Percentiles rank a stretch among this genome's conserved stretches.
Evolutionary conservation across 2,329 filamentous ascomycete species (phyloP).

Genomic region (Mollisia scopiformis): DNA sequence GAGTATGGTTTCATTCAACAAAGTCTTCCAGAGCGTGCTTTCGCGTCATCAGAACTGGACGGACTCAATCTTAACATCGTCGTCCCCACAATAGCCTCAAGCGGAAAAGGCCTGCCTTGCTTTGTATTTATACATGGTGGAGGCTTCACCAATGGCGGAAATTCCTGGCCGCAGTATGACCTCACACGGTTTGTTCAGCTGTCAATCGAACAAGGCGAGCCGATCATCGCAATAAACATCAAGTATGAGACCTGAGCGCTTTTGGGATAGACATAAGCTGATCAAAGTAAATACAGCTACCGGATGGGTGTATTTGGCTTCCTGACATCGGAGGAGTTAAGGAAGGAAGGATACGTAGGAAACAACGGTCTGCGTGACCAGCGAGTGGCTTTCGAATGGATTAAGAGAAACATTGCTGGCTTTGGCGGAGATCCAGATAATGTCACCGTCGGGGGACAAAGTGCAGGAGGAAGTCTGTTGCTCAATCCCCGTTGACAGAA

Average conservation of each 20-base stretch:
- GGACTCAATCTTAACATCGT: constrained; percentile 1
- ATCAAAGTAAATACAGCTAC: constrained; percentile 1
- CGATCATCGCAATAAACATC: not conserved
- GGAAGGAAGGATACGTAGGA: not conserved
- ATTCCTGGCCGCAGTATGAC: constrained; percentile 7
- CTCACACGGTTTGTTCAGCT: not conserved
- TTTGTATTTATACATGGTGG: constrained; percentile 2
- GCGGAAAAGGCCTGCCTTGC: not conserved
- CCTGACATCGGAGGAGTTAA: not conserved
- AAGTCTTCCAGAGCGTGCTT: not conserved
- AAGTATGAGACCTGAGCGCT: not conserved
- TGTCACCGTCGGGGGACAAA: constrained; percentile 43
- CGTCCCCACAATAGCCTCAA: not conserved
- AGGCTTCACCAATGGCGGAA: not conserved
- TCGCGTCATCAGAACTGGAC: not conserved
- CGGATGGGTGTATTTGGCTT: not conserved
- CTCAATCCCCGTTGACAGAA: too few relatives aligned
- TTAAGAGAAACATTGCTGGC: constrained; percentile 29
- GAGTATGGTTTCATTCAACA: constrained; percentile 2
- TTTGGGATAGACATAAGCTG: not conserved
- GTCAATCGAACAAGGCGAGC: not conserved
- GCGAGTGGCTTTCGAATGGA: constrained; percentile 21
- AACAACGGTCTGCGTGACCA: constrained; percentile 13
- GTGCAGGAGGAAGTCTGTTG: constrained; percentile 2
- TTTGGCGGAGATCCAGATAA: constrained; percentile 35